These are phyloP conservation scores for Arthroderma uncinatum DNA, from an alignment of 2,329 filamentous ascomycete genomes.

Conservation along the genomic window DNA sequence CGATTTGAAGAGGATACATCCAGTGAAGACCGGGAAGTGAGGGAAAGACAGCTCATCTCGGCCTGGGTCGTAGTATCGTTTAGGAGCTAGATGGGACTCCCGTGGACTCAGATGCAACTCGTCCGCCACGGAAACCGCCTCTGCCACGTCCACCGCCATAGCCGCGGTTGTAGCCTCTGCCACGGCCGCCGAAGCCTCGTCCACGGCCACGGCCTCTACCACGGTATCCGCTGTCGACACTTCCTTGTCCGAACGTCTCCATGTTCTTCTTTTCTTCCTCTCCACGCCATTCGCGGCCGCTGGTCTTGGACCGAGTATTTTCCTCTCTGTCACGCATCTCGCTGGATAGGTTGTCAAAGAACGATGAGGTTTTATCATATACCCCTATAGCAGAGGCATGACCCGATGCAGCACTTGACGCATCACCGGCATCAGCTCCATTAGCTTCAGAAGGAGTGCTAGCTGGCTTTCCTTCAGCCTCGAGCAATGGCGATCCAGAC, in stretches of 20 bases:
- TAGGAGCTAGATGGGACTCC: constrained; percentile 24
- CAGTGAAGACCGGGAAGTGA: not conserved
- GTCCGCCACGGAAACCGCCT: constrained; percentile 36
- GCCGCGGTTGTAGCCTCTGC: constrained; percentile 38
- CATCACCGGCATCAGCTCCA: constrained; percentile 26
- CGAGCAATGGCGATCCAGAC: constrained; percentile 55
- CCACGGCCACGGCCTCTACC: constrained; percentile 68
- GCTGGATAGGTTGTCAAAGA: constrained; percentile 97
- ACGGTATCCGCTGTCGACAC: constrained; percentile 75
- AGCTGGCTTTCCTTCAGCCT: constrained; percentile 40
- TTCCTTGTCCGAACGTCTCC: constrained; percentile 94
- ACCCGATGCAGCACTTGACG: constrained; percentile 27
- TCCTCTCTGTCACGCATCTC: constrained; percentile 83
- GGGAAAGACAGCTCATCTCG: not conserved
- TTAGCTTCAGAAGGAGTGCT: constrained; percentile 32
- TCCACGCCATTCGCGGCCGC: constrained; percentile 75
- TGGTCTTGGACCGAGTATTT: constrained; percentile 52
- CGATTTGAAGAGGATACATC: not conserved
- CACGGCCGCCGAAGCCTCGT: constrained; percentile 41
- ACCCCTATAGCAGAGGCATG: constrained; percentile 28
- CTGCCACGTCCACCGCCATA: constrained; percentile 35
- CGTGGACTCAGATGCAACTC: constrained; percentile 29
- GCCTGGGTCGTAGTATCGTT: not conserved
- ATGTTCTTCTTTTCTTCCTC: constrained; percentile 94
- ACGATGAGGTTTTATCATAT: constrained; percentile 82